Evolutionary conservation across 2,329 filamentous ascomycete genomes (phyloP).

Genomic region (Xylariaceae sp.): DNA sequence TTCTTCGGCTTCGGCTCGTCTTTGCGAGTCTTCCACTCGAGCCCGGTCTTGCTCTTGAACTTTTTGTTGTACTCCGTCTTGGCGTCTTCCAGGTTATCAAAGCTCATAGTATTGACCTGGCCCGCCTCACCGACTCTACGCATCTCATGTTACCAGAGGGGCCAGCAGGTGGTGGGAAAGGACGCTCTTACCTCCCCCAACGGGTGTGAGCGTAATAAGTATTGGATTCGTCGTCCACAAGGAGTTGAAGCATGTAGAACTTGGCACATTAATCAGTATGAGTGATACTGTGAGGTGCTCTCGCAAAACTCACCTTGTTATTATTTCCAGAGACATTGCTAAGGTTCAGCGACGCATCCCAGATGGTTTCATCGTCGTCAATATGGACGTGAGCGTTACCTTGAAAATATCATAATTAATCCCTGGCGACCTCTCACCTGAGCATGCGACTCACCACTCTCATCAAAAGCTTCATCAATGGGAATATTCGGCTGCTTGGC

Average conservation of each 20-base stretch:
- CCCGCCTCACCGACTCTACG: constrained; percentile 14
- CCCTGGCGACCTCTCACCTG: too few relatives aligned
- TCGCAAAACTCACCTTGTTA: constrained; percentile 6
- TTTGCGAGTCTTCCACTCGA: constrained; percentile 11
- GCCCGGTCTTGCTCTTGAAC: constrained; percentile 17
- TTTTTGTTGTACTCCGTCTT: constrained; percentile 11
- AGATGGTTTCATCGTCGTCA: constrained; percentile 11
- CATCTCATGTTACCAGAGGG: too few relatives aligned
- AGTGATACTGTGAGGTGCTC: neutral
- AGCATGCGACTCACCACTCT: constrained; percentile 7
- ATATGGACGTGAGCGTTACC: constrained; percentile 11
- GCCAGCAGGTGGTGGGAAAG: too few relatives aligned
- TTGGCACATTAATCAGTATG: neutral
- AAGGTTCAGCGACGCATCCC: constrained; percentile 14
- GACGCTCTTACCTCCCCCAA: constrained; percentile 12
- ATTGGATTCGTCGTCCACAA: constrained; percentile 8
- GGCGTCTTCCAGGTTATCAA: constrained; percentile 10
- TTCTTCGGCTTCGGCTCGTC: constrained; percentile 14
- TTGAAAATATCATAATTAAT: neutral
- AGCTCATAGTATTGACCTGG: constrained; percentile 14
- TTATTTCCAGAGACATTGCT: constrained; percentile 16
- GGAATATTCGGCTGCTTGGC: constrained; percentile 8
- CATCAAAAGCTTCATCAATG: constrained; percentile 14
- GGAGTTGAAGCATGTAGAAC: constrained; percentile 16
- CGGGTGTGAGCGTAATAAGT: constrained; percentile 11